Percentiles rank a stretch among this genome's conserved stretches.
Conservation (phyloP, 2,329 filamentous ascomycete species). For the Fusarium penzigii region DNA sequence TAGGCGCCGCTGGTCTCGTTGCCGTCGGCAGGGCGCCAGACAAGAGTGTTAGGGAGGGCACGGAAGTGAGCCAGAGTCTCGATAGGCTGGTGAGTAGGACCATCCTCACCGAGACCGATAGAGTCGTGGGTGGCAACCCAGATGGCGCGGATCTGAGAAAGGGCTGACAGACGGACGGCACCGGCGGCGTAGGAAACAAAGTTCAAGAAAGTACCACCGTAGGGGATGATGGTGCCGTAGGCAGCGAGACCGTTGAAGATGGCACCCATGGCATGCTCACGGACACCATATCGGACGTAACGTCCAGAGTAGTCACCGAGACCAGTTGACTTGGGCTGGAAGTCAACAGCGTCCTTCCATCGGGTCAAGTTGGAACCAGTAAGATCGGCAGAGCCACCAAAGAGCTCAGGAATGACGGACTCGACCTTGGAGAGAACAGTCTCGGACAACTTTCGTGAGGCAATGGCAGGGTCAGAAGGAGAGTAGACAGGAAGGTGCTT, state of each 20-base stretch:
- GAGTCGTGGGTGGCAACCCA: conserved; percentile 99
- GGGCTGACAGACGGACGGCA: conserved; percentile 88
- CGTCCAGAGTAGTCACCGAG: conserved; percentile 90
- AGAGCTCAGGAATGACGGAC: conserved; percentile 78
- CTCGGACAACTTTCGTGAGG: conserved; percentile 96
- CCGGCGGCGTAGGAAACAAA: conserved; percentile 98
- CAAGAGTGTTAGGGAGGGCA: conserved; percentile 97
- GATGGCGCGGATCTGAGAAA: conserved; percentile 88
- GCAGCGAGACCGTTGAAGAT: conserved; percentile 94
- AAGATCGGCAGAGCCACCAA: conserved; percentile 96
- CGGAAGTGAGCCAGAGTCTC: conserved; percentile 99
- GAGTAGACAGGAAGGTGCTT: conserved; percentile 91
- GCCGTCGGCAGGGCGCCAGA: conserved; percentile 97
- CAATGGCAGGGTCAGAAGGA: conserved; percentile 78
- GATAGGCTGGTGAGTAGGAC: conserved; percentile 97
- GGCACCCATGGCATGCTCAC: conserved; percentile 89
- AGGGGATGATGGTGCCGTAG: conserved; percentile 93
- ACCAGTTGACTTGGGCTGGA: conserved; percentile 84
- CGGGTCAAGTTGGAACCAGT: conserved; percentile 98
- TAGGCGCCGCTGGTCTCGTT: conserved; percentile 98
- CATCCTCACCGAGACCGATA: conserved; percentile 98
- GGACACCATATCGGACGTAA: conserved; percentile 90
- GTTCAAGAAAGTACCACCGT: conserved; percentile 97
- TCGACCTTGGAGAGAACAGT: conserved; percentile 87
- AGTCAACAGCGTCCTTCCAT: conserved; percentile 96